phyloP scores from a whole-genome alignment of 331 rosid genomes.

The Spiraea crenata region DNA sequence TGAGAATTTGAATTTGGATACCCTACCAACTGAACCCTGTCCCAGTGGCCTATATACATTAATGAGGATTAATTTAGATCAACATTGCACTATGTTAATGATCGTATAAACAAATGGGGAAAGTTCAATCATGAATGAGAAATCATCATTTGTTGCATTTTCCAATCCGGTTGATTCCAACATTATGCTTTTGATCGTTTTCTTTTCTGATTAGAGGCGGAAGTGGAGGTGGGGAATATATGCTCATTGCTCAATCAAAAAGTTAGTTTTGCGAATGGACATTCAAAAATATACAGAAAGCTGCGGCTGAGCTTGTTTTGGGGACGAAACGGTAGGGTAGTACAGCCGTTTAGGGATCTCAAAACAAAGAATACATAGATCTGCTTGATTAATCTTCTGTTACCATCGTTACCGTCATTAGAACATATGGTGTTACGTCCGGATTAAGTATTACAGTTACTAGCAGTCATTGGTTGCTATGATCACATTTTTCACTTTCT shows the following conservation, averaged over 20 bases:
- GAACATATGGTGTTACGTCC: too few species aligned
- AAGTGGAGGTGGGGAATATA: conserved; percentile 2
- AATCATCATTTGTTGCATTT: conserved; percentile 1
- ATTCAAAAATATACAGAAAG: conserved; percentile 4
- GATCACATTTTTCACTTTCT: too few species aligned
- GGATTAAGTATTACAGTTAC: too few species aligned
- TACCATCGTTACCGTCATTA: too few species aligned
- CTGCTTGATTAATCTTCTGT: too few species aligned
- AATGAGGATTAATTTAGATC: neutral
- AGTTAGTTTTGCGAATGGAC: neutral
- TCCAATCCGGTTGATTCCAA: neutral
- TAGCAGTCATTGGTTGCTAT: too few species aligned
- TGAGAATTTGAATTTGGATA: neutral
- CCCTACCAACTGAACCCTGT: neutral
- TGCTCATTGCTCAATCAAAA: conserved; percentile 5
- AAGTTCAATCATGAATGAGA: neutral
- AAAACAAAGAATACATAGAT: neutral
- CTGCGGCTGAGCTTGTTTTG: neutral
- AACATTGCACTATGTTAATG: neutral
- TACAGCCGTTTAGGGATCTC: conserved; percentile 2
- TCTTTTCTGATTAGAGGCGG: neutral
- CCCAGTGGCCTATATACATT: neutral
- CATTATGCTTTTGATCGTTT: neutral
- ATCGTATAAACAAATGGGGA: neutral
- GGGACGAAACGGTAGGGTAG: neutral